phyloP scores from a whole-genome alignment of 192 early-diverging fungal genomes.

The Coemansia sp. region DNA sequence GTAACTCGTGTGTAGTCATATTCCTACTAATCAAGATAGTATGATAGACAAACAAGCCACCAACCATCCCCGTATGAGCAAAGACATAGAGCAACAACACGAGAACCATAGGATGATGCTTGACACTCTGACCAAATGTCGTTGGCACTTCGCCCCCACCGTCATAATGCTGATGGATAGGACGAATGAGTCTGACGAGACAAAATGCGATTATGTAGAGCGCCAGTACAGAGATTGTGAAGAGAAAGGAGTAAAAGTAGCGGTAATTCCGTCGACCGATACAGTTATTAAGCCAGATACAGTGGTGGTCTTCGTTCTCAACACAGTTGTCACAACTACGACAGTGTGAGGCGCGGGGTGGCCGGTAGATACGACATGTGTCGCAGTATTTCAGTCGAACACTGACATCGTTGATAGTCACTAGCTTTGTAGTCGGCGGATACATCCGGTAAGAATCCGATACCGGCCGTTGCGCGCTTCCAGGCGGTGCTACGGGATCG shows the following conservation, averaged over 20 bases:
- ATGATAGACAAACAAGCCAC: constrained; percentile 79
- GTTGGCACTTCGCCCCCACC: constrained; percentile 15
- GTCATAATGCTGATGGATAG: constrained; percentile 24
- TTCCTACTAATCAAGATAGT: constrained; percentile 69
- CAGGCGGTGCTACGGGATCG: constrained; percentile 40
- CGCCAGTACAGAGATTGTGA: constrained; percentile 63
- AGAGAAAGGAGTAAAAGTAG: constrained; percentile 81
- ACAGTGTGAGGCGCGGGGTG: constrained; percentile 88
- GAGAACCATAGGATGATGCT: constrained; percentile 55
- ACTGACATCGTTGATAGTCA: constrained; percentile 63
- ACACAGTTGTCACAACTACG: constrained; percentile 90
- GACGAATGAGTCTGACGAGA: constrained; percentile 62
- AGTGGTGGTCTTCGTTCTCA: constrained; percentile 87
- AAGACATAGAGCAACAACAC: constrained; percentile 68
- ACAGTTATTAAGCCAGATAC: constrained; percentile 94
- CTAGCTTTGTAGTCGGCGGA: constrained; percentile 58
- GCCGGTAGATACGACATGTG: constrained; percentile 86
- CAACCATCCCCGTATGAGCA: constrained; percentile 61
- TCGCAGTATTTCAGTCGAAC: constrained; percentile 88
- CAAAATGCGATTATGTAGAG: constrained; percentile 64
- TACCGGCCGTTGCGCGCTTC: constrained; percentile 7
- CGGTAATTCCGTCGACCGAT: constrained; percentile 84
- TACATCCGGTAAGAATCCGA: constrained; percentile 31
- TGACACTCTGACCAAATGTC: constrained; percentile 51
- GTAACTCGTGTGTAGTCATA: constrained; percentile 90